phyloP scores from a whole-genome alignment of 768 basidiomycete species.

The Xerocomus brunneocitrinus region DNA sequence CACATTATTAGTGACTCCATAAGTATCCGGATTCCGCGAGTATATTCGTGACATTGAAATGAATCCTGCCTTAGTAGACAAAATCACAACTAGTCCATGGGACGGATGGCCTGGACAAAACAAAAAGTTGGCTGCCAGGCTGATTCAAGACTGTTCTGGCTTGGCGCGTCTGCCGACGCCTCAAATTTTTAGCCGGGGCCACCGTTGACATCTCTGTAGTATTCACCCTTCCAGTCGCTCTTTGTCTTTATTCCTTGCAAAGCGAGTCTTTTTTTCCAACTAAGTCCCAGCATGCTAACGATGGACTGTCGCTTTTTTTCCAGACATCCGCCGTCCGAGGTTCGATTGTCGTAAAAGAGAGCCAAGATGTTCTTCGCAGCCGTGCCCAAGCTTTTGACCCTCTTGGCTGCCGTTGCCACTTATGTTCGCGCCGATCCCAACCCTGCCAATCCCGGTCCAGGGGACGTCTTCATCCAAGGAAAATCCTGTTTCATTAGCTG shows the following conservation, averaged over 20 bases:
- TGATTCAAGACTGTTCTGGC: not conserved
- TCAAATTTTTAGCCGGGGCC: not conserved
- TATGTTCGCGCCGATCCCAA: constrained; percentile 51
- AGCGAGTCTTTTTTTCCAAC: not conserved
- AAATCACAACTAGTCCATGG: not conserved
- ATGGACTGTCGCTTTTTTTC: not conserved
- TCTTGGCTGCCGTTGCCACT: constrained; percentile 26
- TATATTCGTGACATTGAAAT: not conserved
- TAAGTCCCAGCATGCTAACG: not conserved
- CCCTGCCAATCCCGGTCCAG: constrained; percentile 59
- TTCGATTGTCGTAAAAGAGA: not conserved
- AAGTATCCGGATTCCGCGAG: not conserved
- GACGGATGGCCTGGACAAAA: not conserved
- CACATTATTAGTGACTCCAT: too few species aligned
- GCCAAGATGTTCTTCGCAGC: constrained; percentile 16
- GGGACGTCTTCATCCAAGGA: constrained; percentile 54
- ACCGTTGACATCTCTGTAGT: not conserved
- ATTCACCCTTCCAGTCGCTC: constrained; percentile 7
- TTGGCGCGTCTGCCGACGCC: not conserved
- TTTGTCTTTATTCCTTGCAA: constrained; percentile 4
- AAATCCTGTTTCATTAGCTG: constrained; percentile 53
- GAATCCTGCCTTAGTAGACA: not conserved
- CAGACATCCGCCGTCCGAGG: not conserved
- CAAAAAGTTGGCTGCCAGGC: not conserved
- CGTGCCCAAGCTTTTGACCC: constrained; percentile 6